phyloP scores from a whole-genome alignment of 768 basidiomycete species.

The Tephrocybe sp. region DNA sequence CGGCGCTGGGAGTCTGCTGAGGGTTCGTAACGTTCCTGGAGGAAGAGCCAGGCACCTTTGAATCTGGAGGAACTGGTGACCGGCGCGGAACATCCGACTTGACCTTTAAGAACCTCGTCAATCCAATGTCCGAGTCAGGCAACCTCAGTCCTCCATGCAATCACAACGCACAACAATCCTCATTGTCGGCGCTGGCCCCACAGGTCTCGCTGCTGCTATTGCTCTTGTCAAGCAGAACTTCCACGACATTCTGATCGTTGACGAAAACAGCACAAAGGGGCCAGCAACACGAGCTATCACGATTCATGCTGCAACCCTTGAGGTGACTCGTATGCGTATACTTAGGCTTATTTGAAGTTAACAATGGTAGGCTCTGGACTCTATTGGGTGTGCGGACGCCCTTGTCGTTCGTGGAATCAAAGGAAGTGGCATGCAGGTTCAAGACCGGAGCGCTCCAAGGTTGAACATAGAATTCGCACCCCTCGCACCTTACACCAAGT shows the following conservation, averaged over 20 bases:
- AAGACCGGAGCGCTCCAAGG: constrained; percentile 27
- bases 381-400: constrained; percentile 36
- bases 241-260: constrained; percentile 40
- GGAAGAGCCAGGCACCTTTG: background rate
- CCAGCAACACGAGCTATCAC: constrained; percentile 42
- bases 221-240: constrained; percentile 41
- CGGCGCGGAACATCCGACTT: constrained; percentile 16
- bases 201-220: constrained; percentile 44
- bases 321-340: constrained; percentile 27
- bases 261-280: constrained; percentile 27
- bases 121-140: too few relatives aligned
- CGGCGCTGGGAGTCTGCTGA: background rate
- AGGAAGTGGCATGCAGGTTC: constrained; percentile 20
- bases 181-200: constrained; percentile 49
- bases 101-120: too few relatives aligned
- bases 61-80: constrained; percentile 13
- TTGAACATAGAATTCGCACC: constrained; percentile 26
- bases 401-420: constrained; percentile 37
- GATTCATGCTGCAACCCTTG: constrained; percentile 52
- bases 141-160: constrained; percentile 13
- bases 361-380: constrained; percentile 38
- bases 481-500: constrained; percentile 38
- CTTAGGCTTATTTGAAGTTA: background rate
- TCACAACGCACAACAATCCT: constrained; percentile 35
- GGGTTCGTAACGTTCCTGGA: background rate